phyloP scores from a whole-genome alignment of 75 land plant genomes.

The Sequoiadendron giganteum region DNA sequence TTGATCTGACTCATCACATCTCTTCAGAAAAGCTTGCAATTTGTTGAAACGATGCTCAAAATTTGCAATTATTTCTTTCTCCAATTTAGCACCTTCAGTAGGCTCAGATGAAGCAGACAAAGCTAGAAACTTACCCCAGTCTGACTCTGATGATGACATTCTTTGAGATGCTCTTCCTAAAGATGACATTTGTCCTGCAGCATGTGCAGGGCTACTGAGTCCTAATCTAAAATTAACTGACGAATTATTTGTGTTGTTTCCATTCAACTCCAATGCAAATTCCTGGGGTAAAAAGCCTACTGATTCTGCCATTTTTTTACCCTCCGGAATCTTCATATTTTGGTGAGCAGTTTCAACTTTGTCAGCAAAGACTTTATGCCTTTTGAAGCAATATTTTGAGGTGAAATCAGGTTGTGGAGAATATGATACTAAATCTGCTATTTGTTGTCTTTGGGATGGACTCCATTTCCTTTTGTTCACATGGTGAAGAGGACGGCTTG shows the following conservation, averaged over 20 bases:
- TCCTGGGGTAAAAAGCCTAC: not conserved
- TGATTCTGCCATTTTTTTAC: not conserved
- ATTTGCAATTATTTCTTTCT: not conserved
- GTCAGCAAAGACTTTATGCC: slow-evolving; percentile 8
- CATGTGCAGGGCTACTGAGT: not conserved
- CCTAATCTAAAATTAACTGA: not conserved
- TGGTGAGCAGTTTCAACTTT: not conserved
- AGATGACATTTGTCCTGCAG: not conserved
- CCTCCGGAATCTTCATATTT: not conserved
- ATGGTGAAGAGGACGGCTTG: not conserved
- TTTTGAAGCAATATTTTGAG: slow-evolving; percentile 6
- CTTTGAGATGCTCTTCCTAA: not conserved
- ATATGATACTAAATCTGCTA: not conserved
- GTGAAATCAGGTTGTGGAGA: slow-evolving; percentile 1
- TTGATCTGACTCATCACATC: not conserved
- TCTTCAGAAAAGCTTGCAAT: slow-evolving; percentile 3
- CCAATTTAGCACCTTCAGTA: not conserved
- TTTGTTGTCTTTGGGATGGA: not conserved
- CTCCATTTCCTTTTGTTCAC: not conserved
- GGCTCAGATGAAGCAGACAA: slow-evolving; percentile 8
- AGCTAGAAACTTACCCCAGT: slow-evolving; percentile 6
- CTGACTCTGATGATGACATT: slow-evolving; percentile 7
- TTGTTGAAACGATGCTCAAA: slow-evolving; percentile 3
- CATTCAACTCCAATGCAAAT: slow-evolving; percentile 1
- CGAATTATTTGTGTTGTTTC: not conserved